Evolutionary conservation across 805 yeast species (phyloP), one percentile per base, ranked within the genome.

Genomic region (Yamadazyma akitaensis): DNA sequence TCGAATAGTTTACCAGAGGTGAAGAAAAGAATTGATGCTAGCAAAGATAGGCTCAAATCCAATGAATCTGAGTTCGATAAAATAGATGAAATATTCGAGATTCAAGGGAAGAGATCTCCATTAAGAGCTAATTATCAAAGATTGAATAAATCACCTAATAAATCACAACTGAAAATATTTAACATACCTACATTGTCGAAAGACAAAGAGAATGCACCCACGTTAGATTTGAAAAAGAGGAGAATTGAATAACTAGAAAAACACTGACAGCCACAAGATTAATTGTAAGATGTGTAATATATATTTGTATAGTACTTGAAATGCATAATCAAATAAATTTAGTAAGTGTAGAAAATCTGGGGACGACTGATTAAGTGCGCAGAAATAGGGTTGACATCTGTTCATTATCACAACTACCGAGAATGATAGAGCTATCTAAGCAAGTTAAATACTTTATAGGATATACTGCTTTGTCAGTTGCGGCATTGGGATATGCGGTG

Each of bases 401-500:
- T 16, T 36, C 21, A 32, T 37, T 38, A 25, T 35, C 36, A 34
- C 33, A 43, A 25, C 37, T 4, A 38, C 25, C 2, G 24, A 37
- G 12, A 35, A 51, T 48, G 43, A 30, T 43, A 51, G 49, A 40
- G 18, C 24, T 54, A 19, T 38, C 50, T 10, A 50, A 51, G 47
- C 51, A 47, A 31, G 16, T 39, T 16, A 45, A 47, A 37, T 59
- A 59, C 49, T 46, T 57, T 13, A 21, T 58, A 6, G 54, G 55
- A 6, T 61, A 62, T 37, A 42, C 61, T 9, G 42, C 53, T 2
- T 42, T 57, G 17, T 58, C 67, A 5, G 43, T 56, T 14, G 51
- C 46, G 7, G 51, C 57, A 41, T 53, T 59, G 41, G 47, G 52
- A 10, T 55, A 57, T 53, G 53, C 68, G 4, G 42, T 62, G 2